Conservation (phyloP, 345 rosid species). For the Tarenaya hassleriana region DNA sequence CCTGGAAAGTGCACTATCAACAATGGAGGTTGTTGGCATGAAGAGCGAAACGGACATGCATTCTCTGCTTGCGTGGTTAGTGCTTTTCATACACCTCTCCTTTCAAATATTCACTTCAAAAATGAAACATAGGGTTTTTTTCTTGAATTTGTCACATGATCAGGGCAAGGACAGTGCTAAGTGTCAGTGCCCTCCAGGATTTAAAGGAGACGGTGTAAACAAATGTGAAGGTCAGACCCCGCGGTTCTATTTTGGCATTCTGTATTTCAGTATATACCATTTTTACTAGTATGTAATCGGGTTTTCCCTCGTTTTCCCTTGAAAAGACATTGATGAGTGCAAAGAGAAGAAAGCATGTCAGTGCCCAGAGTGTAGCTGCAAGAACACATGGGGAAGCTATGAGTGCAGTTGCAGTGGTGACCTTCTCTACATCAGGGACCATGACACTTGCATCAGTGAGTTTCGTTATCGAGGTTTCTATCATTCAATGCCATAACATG, state of each 20-base stretch:
- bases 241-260: background rate
- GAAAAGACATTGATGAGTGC: conserved; percentile 83
- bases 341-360: conserved; percentile 92
- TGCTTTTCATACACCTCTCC: conserved; percentile 7
- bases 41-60: conserved; percentile 44
- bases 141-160: conserved; percentile 22
- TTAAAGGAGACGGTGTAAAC: conserved; percentile 80
- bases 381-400: conserved; percentile 88
- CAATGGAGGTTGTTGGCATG: conserved; percentile 76
- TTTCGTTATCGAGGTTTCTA: too few relatives aligned
- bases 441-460: conserved; percentile 94
- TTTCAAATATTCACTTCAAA: background rate
- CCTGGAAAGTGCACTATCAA: conserved; percentile 61
- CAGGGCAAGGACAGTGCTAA: conserved; percentile 67
- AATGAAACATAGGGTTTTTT: background rate
- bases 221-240: conserved; percentile 63
- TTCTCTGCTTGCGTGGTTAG: conserved; percentile 74
- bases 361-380: conserved; percentile 94
- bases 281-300: conserved; percentile 17
- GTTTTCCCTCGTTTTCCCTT: conserved; percentile 27
- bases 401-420: conserved; percentile 84
- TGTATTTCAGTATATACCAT: background rate
- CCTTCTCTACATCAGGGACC: conserved; percentile 86
- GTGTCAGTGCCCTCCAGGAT: conserved; percentile 88
- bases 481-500: too few relatives aligned